Evolutionary conservation across 2,329 filamentous ascomycete genomes (phyloP), one percentile per base, ranked within the genome.

Genomic region (Lachnum nothofagi): DNA sequence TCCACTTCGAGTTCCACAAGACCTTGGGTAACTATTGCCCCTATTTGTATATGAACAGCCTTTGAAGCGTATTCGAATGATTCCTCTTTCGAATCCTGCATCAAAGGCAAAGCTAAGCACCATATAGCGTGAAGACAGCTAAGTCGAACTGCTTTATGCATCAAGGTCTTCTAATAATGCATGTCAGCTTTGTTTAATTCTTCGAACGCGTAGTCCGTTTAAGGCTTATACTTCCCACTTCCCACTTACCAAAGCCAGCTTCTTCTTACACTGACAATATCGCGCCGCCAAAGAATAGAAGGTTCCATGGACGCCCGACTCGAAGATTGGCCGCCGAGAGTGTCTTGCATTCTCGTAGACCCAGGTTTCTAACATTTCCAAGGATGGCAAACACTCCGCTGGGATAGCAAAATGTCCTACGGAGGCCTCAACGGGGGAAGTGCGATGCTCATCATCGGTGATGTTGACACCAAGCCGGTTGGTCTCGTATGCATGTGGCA

Each of bases 101-200:
- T 7, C n/a, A n/a, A 16, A 14, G 38, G 44, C 17, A 47, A 37
- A 10, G 20, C 31, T 9, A 27, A 45, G 8, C 19, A 20, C 6
- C 31, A 25, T 23, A 42, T 35, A 9, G 16, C 29, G 37, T 47
- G 37, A 24, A 47, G 29, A 33, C 38, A 47, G 12, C 23, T 47
- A 5, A 47, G 23, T n/a, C 44, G 44, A 17, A 47, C 20, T 4
- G 38, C 35, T 47, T 47, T 42, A 5, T 23, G 37, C 19, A 42
- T 23, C 9, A 47, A 24, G 8, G 23, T 27, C 16, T 25, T 34
- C 43, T 45, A n/a, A 19, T 5, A 4, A 9, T 27, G 16, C 19
- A 16, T 27, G 14, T 16, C 12, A 42, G n/a, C 5, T 14, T 4
- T 16, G 23, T 34, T 8, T 14, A 29, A n/a, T n/a, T n/a, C n/a